Conservation (phyloP, 2,329 filamentous ascomycete genomes). For the Teratosphaeria zuluensis region DNA sequence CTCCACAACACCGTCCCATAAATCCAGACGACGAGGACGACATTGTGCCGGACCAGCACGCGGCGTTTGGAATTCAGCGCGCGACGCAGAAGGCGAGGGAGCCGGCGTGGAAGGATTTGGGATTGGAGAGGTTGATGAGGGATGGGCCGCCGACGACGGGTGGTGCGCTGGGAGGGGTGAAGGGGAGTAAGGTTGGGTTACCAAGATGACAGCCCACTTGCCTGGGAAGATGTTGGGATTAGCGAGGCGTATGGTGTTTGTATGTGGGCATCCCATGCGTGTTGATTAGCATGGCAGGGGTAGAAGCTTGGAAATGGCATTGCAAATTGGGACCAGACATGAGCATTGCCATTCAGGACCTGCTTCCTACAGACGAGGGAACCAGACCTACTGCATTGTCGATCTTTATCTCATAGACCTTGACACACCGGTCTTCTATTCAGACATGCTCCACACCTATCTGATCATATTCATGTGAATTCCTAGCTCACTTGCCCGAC, state of each 20-base stretch:
- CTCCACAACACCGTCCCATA: slow-evolving; percentile 66
- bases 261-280: background rate
- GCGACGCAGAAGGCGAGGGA: slow-evolving; percentile 64
- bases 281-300: background rate
- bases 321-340: too few relatives aligned
- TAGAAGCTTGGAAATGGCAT: too few relatives aligned
- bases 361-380: too few relatives aligned
- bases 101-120: slow-evolving; percentile 69
- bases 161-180: background rate
- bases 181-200: background rate
- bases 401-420: too few relatives aligned
- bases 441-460: background rate
- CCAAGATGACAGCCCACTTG: background rate
- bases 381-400: too few relatives aligned
- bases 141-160: slow-evolving; percentile 42
- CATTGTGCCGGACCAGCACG: slow-evolving; percentile 79
- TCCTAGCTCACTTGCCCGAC: background rate
- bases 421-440: background rate
- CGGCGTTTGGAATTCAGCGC: slow-evolving; percentile 74
- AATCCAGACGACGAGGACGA: slow-evolving; percentile 86
- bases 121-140: slow-evolving; percentile 60
- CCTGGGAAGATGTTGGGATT: background rate
- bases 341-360: too few relatives aligned
- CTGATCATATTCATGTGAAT: background rate
- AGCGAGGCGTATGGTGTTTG: background rate